Percentiles rank a stretch among this genome's conserved stretches.
Evolutionary conservation across 345 rosid species (phyloP).

Genomic region (Hibiscus trionum): DNA sequence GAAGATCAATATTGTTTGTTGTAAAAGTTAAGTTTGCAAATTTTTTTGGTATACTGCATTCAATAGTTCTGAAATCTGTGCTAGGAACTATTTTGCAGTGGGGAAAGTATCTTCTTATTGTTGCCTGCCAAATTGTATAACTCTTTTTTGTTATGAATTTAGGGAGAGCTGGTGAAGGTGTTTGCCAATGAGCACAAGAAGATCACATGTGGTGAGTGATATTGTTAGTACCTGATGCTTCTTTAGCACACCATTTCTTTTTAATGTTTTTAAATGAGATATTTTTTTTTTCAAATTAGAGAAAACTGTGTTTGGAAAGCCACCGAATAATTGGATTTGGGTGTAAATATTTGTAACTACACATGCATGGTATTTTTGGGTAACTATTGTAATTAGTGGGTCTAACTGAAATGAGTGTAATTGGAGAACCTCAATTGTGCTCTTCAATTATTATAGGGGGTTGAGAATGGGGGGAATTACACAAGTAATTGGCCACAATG

Average conservation of each 20-base stretch:
- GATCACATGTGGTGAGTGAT: conserved; percentile 72
- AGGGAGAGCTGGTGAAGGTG: conserved; percentile 96
- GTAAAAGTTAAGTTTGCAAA: not conserved
- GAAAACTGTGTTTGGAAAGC: not conserved
- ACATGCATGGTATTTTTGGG: too few relatives aligned
- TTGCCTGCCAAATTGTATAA: conserved; percentile 3
- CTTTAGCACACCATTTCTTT: not conserved
- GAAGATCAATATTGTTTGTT: not conserved
- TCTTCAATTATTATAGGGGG: too few relatives aligned
- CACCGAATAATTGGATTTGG: too few relatives aligned
- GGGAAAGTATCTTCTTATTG: conserved; percentile 1
- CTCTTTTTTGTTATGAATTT: conserved; percentile 25
- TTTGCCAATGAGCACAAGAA: conserved; percentile 88
- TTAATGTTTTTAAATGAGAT: not conserved
- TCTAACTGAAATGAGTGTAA: too few relatives aligned
- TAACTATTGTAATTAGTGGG: too few relatives aligned
- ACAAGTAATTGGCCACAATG: too few relatives aligned
- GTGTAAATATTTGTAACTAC: too few relatives aligned
- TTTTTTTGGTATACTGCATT: not conserved
- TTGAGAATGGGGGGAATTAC: too few relatives aligned
- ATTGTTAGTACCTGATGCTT: not conserved
- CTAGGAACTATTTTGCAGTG: not conserved
- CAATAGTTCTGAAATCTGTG: not conserved
- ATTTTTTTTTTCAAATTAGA: not conserved
- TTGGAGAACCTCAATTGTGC: too few relatives aligned